Base-by-base conservation (phyloP, 805 yeast species). In the Ogataea glucozyma region DNA sequence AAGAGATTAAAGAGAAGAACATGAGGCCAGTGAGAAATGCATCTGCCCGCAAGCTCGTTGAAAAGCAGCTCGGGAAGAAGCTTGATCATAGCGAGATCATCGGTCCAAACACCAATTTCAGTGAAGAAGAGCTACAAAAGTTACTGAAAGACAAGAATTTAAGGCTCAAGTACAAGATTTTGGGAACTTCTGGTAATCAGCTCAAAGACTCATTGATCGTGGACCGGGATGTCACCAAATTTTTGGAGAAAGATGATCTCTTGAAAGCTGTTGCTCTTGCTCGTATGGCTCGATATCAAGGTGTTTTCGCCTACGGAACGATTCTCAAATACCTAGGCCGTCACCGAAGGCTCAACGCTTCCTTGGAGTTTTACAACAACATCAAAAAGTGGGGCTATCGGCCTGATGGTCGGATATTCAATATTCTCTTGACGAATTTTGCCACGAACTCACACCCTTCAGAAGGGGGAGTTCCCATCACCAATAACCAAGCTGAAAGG, bases 301-400 rank as follows among this genome's bases (percentile, higher is more conserved):
- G 85, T 7, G 51, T 69, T 0, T 85, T 80, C 23, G 85, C 79
- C 1, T 74, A 79, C 78, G 85, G 86, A 49, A 69, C 74, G n/a
- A 69, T 85, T 0, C 58, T 80, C 54, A 71, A 74, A 46, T 72
- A 78, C 67, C 66, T 72, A 31, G 61, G 82, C 4, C 58, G 59
- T 6, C 52, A 66, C 7, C 70, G 73, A 2, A 70, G 72, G 17
- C 58, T 72, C 1, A 70, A 72, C 33, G 69, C 67, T 6, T 84
- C 85, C 0, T 42, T 82, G 19, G 75, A 75, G 30, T 50, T 77
- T 14, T 71, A 72, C 46, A 70, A 72, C 38, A 72, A 75, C 63
- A 66, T 87, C 38, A 81, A 79, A 51, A 83, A 81, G 56, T 76
- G 86, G 81, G 76, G 75, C 1, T 70, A 80, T 10, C 72, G 74